These are phyloP conservation scores for Punctularia strigosozonata DNA, from an alignment of 768 basidiomycete species.

Conservation along the genomic window DNA sequence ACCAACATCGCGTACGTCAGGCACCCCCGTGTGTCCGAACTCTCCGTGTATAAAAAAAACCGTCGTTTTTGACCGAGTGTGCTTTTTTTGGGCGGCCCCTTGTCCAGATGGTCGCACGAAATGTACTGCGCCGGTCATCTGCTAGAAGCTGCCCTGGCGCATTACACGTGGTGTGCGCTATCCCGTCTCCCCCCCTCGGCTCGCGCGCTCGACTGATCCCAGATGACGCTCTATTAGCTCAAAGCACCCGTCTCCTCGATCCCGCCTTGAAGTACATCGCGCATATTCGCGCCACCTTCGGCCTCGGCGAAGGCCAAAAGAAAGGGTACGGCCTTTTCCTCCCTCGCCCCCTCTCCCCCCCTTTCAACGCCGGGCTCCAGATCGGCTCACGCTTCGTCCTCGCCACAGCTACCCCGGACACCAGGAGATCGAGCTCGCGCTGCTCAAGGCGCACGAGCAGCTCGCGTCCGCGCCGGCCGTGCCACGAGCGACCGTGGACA, in stretches of 20 bases:
- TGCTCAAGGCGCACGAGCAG: conserved; percentile 8
- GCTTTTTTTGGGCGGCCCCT: background rate
- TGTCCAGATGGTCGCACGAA: conserved; percentile 12
- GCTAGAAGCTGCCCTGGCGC: conserved; percentile 12
- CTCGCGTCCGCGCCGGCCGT: conserved; percentile 5
- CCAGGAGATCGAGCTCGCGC: conserved; percentile 11
- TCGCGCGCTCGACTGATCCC: no score
- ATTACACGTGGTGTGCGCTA: conserved; percentile 7
- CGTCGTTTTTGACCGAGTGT: background rate
- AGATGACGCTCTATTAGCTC: conserved; percentile 4
- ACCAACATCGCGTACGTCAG: conserved; percentile 10
- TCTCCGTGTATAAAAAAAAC: background rate
- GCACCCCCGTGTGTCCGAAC: background rate
- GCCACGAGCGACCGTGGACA: background rate
- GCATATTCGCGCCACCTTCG: conserved; percentile 9
- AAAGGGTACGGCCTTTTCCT: conserved; percentile 5
- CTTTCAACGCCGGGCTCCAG: no score
- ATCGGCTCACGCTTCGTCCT: background rate
- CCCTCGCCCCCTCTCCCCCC: no score
- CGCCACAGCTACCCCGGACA: conserved; percentile 11
- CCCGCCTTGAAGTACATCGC: conserved; percentile 10
- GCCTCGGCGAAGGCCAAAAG: conserved; percentile 8
- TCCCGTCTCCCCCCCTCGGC: background rate
- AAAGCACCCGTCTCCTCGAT: conserved; percentile 6
- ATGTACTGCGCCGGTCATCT: conserved; percentile 13